These are phyloP conservation scores for Lippia alba DNA, from an alignment of 305 asterid genomes.

Conservation along the genomic window DNA sequence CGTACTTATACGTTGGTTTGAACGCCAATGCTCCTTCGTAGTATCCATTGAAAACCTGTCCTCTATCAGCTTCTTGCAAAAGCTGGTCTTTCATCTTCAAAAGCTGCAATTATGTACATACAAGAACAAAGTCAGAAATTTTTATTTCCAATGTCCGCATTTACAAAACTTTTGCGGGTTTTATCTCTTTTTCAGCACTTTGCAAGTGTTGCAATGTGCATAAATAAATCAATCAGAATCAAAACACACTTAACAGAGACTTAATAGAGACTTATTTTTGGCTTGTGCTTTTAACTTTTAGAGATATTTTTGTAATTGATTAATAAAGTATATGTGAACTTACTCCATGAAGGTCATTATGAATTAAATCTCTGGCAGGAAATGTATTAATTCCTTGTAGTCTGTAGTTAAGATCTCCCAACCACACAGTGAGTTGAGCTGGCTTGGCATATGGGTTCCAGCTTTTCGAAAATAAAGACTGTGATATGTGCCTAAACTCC, in stretches of 20 bases:
- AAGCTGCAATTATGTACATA: constrained; percentile 39
- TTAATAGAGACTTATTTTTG: too few species aligned
- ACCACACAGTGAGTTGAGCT: constrained; percentile 67
- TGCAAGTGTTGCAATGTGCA: too few species aligned
- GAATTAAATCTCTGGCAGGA: constrained; percentile 63
- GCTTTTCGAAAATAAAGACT: constrained; percentile 56
- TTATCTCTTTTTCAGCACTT: too few species aligned
- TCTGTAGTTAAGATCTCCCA: constrained; percentile 80
- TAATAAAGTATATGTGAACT: constrained; percentile 9
- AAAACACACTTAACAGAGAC: too few species aligned
- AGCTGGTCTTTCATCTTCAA: constrained; percentile 65
- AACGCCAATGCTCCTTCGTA: constrained; percentile 67
- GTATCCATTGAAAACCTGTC: constrained; percentile 68
- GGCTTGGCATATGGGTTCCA: constrained; percentile 51
- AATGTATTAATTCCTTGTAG: constrained; percentile 57
- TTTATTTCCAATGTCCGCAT: too few species aligned
- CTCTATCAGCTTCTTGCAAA: constrained; percentile 74
- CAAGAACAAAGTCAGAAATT: background rate
- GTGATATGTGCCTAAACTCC: constrained; percentile 57
- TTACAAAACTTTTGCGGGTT: too few species aligned
- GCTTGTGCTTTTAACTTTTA: too few species aligned
- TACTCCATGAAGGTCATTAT: constrained; percentile 55
- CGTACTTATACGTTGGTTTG: constrained; percentile 72
- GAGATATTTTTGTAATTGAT: too few species aligned
- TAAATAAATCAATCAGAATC: too few species aligned